A percentile compares a stretch with the other conserved stretches of the same genome.
Evolutionary conservation across 345 rosid species (phyloP).

Genomic region (Gossypium australe): DNA sequence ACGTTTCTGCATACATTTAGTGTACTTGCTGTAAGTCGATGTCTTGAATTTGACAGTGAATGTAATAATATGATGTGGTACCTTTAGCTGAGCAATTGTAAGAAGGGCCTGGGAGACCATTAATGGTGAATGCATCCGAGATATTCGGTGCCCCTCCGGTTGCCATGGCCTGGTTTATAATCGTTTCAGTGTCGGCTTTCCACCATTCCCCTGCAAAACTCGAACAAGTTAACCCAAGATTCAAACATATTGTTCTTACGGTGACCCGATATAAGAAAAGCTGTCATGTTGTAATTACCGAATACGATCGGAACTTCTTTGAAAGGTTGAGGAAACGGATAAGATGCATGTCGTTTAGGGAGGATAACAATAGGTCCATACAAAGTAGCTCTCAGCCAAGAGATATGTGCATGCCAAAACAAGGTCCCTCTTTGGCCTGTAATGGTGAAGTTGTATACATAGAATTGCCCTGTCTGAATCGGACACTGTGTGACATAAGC

Average conservation of each 20-base stretch:
- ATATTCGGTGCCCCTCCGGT: conserved; percentile 47
- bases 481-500: conserved; percentile 40
- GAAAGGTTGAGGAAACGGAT: conserved; percentile 43
- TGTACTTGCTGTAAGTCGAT: not conserved
- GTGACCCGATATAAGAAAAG: not conserved
- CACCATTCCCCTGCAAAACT: conserved; percentile 52
- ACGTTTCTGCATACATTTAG: conserved; percentile 33
- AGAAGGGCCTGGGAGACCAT: conserved; percentile 52
- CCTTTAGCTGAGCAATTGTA: conserved; percentile 46
- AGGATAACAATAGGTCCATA: conserved; percentile 49
- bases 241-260: too few species aligned
- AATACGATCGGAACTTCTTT: conserved; percentile 32
- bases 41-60: not conserved
- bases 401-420: conserved; percentile 56
- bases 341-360: conserved; percentile 36
- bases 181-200: conserved; percentile 44
- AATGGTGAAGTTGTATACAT: conserved; percentile 43
- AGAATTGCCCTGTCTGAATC: conserved; percentile 32
- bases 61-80: not conserved
- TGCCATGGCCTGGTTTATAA: conserved; percentile 41
- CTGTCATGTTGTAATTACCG: conserved; percentile 16
- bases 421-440: conserved; percentile 52
- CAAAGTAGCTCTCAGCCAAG: conserved; percentile 43
- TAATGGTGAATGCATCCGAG: conserved; percentile 51
- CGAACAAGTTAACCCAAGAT: conserved; percentile 7